Conservation (phyloP, 352 stramenopile species). For the Phytopythium boreale region DNA sequence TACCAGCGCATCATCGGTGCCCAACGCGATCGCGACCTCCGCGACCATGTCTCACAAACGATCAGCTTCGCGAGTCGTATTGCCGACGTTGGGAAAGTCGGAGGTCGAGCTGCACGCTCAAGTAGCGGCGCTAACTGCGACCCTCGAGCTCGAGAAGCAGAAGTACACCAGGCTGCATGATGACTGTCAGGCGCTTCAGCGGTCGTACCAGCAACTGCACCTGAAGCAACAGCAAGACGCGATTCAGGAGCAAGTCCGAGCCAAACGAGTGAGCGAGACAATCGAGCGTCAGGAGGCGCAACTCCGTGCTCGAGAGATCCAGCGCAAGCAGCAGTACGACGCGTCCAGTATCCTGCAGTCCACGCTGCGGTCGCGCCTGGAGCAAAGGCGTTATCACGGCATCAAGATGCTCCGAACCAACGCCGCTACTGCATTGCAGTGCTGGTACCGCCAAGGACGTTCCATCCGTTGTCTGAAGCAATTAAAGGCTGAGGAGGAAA, state of each 20-base stretch:
- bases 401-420: constrained; percentile 38
- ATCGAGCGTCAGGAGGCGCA: constrained; percentile 37
- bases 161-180: constrained; percentile 9
- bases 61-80: not conserved
- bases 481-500: constrained; percentile 17
- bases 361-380: constrained; percentile 42
- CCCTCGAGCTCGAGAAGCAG: constrained; percentile 13
- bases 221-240: constrained; percentile 42
- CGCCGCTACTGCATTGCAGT: constrained; percentile 43
- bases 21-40: not conserved
- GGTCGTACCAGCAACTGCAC: constrained; percentile 35
- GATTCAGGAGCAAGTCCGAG: constrained; percentile 38
- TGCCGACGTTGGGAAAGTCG: not conserved
- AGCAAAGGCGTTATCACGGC: constrained; percentile 63
- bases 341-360: constrained; percentile 67
- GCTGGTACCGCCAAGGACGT: constrained; percentile 17
- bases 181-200: constrained; percentile 26
- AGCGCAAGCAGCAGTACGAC: constrained; percentile 28
- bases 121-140: not conserved
- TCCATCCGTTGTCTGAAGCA: constrained; percentile 14
- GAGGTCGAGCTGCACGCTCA: not conserved
- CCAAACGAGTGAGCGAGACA: constrained; percentile 35
- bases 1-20: not conserved
- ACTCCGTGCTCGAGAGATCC: constrained; percentile 31
- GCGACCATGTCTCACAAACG: not conserved